phyloP scores from a whole-genome alignment of 345 rosid species.

The Melaleuca quinquenervia region DNA sequence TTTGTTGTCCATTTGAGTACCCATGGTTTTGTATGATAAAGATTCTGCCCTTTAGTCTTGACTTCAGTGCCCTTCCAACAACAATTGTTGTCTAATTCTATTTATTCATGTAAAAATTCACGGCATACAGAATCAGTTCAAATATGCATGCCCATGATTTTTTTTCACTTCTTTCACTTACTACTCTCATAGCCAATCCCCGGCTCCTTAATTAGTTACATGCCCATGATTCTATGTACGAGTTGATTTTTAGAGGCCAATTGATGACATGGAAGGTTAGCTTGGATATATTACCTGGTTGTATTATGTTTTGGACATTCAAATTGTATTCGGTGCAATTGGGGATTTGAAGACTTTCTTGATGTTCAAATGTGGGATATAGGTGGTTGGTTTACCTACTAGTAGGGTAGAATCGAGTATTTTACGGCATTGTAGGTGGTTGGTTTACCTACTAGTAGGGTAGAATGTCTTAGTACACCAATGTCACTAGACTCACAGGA shows the following conservation, averaged over 20 bases:
- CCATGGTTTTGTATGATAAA: not conserved
- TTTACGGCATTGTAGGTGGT: not conserved
- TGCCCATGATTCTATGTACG: not conserved
- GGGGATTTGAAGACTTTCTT: not conserved
- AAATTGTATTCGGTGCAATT: not conserved
- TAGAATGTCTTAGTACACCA: not conserved
- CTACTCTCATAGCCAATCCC: not conserved
- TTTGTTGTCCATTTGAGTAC: not conserved
- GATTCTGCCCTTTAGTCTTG: not conserved
- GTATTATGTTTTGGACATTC: not conserved
- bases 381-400: not conserved
- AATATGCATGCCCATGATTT: not conserved
- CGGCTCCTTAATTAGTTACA: not conserved
- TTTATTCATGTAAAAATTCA: not conserved
- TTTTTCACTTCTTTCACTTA: not conserved
- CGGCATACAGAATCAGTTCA: not conserved
- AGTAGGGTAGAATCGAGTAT: not conserved
- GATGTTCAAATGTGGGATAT: not conserved
- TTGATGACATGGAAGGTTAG: not conserved
- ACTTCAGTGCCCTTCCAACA: not conserved
- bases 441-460: not conserved
- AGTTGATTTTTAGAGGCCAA: not conserved
- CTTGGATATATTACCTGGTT: not conserved
- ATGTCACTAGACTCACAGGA: not conserved
- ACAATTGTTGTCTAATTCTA: not conserved